phyloP scores from a whole-genome alignment of 345 rosid species.

The Gossypium mustelinum region DNA sequence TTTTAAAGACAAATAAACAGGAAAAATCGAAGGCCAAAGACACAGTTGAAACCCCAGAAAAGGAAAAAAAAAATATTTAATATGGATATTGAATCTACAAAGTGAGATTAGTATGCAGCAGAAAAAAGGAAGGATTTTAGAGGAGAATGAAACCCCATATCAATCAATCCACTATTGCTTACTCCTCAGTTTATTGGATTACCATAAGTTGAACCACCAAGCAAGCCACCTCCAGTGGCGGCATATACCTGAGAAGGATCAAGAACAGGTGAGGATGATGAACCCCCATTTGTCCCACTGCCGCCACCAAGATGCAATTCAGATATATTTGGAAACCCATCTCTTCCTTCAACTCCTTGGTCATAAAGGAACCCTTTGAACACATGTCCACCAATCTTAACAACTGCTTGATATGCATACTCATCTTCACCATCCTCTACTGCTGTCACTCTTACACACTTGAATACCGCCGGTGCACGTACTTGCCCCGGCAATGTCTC shows the following conservation, averaged over 20 bases:
- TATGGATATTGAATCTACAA: slow-evolving; percentile 16
- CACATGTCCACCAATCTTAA: slow-evolving; percentile 82
- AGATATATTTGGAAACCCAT: slow-evolving; percentile 71
- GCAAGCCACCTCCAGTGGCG: slow-evolving; percentile 49
- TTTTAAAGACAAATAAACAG: slow-evolving; percentile 13
- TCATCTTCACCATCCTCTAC: slow-evolving; percentile 88
- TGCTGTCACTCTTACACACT: slow-evolving; percentile 87
- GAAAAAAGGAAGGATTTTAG: slow-evolving; percentile 10
- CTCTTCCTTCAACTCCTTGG: slow-evolving; percentile 68
- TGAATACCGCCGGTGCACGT: slow-evolving; percentile 84
- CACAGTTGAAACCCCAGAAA: slow-evolving; percentile 15
- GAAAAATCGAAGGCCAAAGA: slow-evolving; percentile 17
- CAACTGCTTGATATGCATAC: slow-evolving; percentile 87
- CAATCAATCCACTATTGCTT: background rate
- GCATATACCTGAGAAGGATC: slow-evolving; percentile 61
- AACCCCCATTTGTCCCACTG: slow-evolving; percentile 39
- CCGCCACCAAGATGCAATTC: slow-evolving; percentile 80
- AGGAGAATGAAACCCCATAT: background rate
- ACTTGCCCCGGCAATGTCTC: slow-evolving; percentile 76
- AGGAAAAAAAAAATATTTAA: slow-evolving; percentile 16
- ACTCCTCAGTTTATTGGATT: slow-evolving; percentile 49
- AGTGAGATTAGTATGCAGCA: slow-evolving; percentile 25
- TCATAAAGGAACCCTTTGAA: slow-evolving; percentile 89
- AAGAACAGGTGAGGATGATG: slow-evolving; percentile 51
- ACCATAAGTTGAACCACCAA: slow-evolving; percentile 58